Evolutionary conservation across 208 protist species (phyloP).

Genomic region (Acanthamoeba pearcei): DNA sequence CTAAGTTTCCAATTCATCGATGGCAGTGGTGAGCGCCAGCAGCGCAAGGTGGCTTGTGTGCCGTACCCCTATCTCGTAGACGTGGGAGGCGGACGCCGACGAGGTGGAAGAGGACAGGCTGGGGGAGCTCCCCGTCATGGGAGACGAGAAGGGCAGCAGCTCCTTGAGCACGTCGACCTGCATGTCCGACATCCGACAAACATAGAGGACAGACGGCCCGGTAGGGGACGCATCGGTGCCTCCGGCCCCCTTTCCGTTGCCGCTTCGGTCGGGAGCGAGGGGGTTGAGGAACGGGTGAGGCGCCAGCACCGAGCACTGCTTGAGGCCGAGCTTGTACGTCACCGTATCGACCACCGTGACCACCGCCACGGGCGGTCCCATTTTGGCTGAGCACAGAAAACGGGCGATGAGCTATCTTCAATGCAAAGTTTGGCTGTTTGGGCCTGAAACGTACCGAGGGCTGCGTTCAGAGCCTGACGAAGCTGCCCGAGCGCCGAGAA

Average conservation of each 20-base stretch:
- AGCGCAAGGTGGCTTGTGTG: background rate
- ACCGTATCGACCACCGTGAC: background rate
- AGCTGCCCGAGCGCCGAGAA: background rate
- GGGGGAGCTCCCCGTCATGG: background rate
- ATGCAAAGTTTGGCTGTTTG: background rate
- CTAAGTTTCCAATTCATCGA: background rate
- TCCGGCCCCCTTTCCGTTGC: background rate
- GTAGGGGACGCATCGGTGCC: background rate
- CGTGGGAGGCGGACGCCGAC: background rate
- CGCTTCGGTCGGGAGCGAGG: background rate
- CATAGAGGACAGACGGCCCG: background rate
- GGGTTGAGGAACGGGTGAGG: background rate
- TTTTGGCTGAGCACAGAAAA: background rate
- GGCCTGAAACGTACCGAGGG: background rate
- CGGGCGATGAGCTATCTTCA: background rate
- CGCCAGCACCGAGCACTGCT: background rate
- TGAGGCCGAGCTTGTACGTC: conserved; percentile 14
- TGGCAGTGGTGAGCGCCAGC: too few species aligned
- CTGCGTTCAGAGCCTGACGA: background rate
- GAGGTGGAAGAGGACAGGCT: background rate
- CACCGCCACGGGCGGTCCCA: background rate
- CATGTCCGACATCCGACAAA: background rate
- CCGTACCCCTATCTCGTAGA: background rate
- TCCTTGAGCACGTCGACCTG: conserved; percentile 6
- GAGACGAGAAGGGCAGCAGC: background rate